phyloP scores from a whole-genome alignment of 140 eudicot species.

The Eryngium alpinum region DNA sequence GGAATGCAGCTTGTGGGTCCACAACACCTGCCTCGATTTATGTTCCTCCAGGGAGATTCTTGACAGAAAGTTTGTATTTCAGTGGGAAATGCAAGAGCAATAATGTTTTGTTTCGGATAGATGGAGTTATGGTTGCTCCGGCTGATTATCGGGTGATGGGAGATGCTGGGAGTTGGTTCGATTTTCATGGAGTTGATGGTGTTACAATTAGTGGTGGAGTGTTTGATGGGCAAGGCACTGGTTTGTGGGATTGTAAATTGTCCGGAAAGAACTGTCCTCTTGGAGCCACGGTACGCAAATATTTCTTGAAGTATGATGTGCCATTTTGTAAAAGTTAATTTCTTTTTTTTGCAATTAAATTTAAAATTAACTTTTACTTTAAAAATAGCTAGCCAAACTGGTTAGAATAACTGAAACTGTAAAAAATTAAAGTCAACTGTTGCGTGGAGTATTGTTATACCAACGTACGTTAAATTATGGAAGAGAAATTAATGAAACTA shows the following conservation, averaged over 20 bases:
- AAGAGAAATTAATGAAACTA: too few species aligned
- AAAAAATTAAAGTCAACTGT: background rate
- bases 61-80: slow-evolving; percentile 26
- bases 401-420: background rate
- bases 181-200: slow-evolving; percentile 28
- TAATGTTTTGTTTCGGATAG: slow-evolving; percentile 34
- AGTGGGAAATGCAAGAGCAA: slow-evolving; percentile 37
- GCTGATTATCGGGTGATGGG: slow-evolving; percentile 37
- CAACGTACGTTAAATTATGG: too few species aligned
- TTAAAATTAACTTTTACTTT: too few species aligned
- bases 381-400: too few species aligned
- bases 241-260: slow-evolving; percentile 15
- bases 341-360: too few species aligned
- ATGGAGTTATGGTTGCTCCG: slow-evolving; percentile 59
- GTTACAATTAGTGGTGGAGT: slow-evolving; percentile 12
- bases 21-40: slow-evolving; percentile 38
- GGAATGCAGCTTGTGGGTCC: slow-evolving; percentile 59
- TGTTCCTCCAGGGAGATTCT: slow-evolving; percentile 47
- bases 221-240: slow-evolving; percentile 19
- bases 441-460: background rate
- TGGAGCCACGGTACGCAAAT: background rate
- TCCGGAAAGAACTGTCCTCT: slow-evolving; percentile 8
- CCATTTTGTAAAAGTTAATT: too few species aligned
- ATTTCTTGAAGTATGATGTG: background rate
- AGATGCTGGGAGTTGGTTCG: slow-evolving; percentile 39